Base-by-base conservation (phyloP, 2,329 filamentous ascomycete species). In the Claviceps purpurea region DNA sequence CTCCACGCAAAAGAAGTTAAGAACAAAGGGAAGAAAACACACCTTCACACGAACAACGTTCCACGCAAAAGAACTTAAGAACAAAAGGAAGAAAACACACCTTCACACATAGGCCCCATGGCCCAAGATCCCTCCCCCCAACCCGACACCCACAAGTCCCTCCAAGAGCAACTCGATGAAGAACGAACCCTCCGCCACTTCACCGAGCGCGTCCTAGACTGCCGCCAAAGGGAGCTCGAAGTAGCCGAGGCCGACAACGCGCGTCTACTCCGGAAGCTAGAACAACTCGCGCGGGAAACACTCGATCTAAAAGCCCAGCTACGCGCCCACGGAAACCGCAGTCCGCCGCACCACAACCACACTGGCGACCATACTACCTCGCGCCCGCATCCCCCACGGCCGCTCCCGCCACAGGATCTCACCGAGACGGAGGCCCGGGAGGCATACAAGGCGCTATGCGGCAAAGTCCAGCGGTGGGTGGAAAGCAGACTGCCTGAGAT, bases 201-300 rank as follows among this genome's bases (percentile, higher is more conserved):
- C 55, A 67, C 66, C 5, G 66, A 69, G 49, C 58, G 61, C 11
- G 66, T 69, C n/a, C 50, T 69, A 43, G 67, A 69, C 49, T 62
- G 59, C 20, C 63, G 66, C 49, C 67, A 69, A 24, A 57, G 60
- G 47, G 66, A 69, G 45, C 58, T 69, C 16, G 64, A 68, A 47
- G 44, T 51, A 5, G 58, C 62, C 46, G 65, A 69, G 52, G 52
- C 54, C 8, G 61, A 64, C 42, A 65, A 62, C 48, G 55, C 54
- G 42, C 57, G 56, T 30, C 59, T 68, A 34, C 52, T 54, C 14
- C 59, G 58, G 16, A 60, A 62, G 49, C 37, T 68, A 18, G 65
- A 65, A 20, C 50, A 53, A 5, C 60, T 69, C 20, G 57, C 63
- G 39, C 62, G 59, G 24, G 61, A 69, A 47, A 58, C 68, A 24